Evolutionary conservation across 148 eudicot genomes (phyloP), one percentile per base, ranked within the genome.

Genomic region (Hydrangea macrophylla): DNA sequence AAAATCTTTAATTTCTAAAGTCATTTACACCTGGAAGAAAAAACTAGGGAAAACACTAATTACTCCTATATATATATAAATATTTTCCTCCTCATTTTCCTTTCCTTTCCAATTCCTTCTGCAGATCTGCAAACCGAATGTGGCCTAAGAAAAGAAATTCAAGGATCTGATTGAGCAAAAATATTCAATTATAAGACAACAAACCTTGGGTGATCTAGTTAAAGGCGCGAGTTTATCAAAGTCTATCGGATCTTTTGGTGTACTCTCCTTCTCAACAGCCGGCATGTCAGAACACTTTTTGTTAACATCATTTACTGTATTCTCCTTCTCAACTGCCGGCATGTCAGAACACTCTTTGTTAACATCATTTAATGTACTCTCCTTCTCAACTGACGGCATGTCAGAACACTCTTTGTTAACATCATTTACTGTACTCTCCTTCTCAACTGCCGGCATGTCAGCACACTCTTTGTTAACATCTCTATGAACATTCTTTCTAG

Each of bases 221-320:
- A 90, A 76, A 59, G 89, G 86, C 28, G 82, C 71, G 51, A 92
- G 87, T 83, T 88, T 90, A 70, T 92, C 88, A 64, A 85, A 92
- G 64, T 90, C 85, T 35, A 70, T 45, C 8, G 66, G 40, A 60
- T 65, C n/a, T n/a, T n/a, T n/a, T n/a, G n/a, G n/a, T n/a, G n/a
- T n/a, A n/a, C n/a, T n/a, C n/a, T n/a, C n/a, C n/a, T n/a, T n/a
- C n/a, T n/a, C n/a, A n/a, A n/a, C n/a, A n/a, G n/a, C n/a, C n/a
- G n/a, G n/a, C n/a, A n/a, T n/a, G n/a, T n/a, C n/a, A n/a, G n/a
- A n/a, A n/a, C n/a, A n/a, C n/a, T n/a, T n/a, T n/a, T n/a, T n/a
- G n/a, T n/a, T n/a, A n/a, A n/a, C n/a, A n/a, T n/a, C n/a, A n/a
- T n/a, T n/a, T n/a, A n/a, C n/a, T n/a, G n/a, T n/a, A n/a, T n/a